A percentile compares a stretch with the other conserved stretches of the same genome.
Conservation (phyloP, 495 filamentous ascomycete species). For the Neurospora sublineolata region DNA sequence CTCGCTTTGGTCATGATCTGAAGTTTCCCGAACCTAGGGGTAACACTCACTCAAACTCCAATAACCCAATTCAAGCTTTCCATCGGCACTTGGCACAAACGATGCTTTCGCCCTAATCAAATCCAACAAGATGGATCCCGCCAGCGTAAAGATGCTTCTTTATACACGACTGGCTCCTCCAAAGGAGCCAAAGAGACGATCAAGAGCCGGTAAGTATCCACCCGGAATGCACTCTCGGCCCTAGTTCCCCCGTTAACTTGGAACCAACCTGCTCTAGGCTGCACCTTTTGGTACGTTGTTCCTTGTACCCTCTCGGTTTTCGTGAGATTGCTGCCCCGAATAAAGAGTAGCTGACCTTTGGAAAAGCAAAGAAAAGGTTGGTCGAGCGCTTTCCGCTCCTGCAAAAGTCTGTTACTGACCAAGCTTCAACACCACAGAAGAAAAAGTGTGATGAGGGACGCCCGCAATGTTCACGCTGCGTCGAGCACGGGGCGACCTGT, state of each 20-base stretch:
- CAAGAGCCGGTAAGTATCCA: constrained; percentile 45
- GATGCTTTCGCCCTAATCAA: neutral
- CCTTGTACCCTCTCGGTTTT: neutral
- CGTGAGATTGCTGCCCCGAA: neutral
- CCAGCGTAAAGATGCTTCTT: constrained; percentile 36
- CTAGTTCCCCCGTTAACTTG: constrained; percentile 4
- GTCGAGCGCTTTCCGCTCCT: neutral
- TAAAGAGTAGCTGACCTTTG: constrained; percentile 7
- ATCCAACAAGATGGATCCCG: neutral
- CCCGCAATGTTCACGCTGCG: constrained; percentile 46
- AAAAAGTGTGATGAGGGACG: constrained; percentile 56
- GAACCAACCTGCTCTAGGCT: constrained; percentile 30
- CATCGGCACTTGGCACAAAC: neutral
- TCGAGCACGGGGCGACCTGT: constrained; percentile 41
- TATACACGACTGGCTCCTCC: constrained; percentile 46
- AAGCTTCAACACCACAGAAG: constrained; percentile 30
- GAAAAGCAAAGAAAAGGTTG: constrained; percentile 27
- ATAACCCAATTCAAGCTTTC: neutral
- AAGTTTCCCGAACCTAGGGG: neutral
- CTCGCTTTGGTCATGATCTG: neutral
- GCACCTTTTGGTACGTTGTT: constrained; percentile 43
- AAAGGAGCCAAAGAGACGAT: constrained; percentile 49
- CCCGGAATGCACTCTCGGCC: neutral
- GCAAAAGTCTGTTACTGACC: neutral
- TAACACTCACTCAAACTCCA: neutral